Conservation (phyloP, 495 filamentous ascomycete species). For the Podospora pseudopauciseta region DNA sequence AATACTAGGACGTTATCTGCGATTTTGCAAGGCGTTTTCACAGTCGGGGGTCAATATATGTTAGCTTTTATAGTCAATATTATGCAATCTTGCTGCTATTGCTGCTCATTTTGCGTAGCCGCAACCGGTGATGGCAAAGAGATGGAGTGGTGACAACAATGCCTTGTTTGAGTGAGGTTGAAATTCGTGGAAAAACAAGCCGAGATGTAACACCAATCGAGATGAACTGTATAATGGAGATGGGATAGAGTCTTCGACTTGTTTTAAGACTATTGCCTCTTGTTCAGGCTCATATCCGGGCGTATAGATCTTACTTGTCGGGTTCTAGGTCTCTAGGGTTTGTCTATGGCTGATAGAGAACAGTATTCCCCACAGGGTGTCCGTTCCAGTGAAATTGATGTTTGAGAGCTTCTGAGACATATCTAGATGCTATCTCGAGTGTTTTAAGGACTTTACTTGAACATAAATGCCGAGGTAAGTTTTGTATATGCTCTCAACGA, state of each 20-base stretch:
- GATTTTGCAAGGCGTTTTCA: constrained; percentile 8
- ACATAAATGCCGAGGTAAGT: no score
- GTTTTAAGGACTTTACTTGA: no score
- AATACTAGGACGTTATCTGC: neutral
- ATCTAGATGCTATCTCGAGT: no score
- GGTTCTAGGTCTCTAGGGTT: neutral
- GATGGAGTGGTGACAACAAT: neutral
- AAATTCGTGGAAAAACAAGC: neutral
- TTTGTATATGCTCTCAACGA: no score
- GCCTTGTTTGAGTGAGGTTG: neutral
- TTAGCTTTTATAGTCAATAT: constrained; percentile 8
- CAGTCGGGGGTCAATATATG: constrained; percentile 4
- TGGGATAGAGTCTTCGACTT: neutral
- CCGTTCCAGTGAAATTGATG: neutral
- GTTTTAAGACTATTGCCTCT: neutral
- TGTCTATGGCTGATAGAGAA: neutral
- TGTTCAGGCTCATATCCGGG: neutral
- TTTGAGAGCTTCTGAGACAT: no score
- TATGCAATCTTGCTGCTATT: neutral
- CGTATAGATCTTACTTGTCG: neutral
- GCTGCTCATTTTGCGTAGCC: neutral
- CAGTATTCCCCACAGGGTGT: neutral
- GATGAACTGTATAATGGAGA: neutral
- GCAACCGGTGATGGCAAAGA: neutral
- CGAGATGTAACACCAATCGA: neutral